Base-by-base conservation (phyloP, 495 filamentous ascomycete species). In the Aspergillus bridgeri region DNA sequence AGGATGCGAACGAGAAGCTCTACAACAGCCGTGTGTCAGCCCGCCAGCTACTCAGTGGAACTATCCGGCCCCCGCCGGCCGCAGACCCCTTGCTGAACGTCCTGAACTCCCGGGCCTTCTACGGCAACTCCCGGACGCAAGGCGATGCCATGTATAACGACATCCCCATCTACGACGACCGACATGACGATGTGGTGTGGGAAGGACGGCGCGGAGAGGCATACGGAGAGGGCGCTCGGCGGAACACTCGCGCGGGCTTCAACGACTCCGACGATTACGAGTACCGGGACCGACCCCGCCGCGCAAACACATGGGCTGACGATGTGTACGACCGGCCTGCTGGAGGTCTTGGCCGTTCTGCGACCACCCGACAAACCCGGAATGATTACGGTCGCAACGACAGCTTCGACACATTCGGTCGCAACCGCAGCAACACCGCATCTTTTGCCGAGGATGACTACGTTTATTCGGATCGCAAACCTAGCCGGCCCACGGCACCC, bases 1-100 rank as follows among this genome's bases (percentile, higher is more conserved):
- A 90, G 68, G 94, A 98, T 75, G 94, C 95, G 55, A 98, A 98
- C 65, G 89, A 93, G 73, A 97, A 96, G 72, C 81, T 98, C 50
- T 98, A 98, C 75, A 89, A 89, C 53, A 84, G 84, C 62, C 83
- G 84, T 22, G 81, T 90, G 65, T 90, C 89, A 11, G 94, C 94
- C n/a, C 72, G 74, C 54, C 86, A 94, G 67, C 83, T 98, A 38
- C 86, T 98, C 6, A 81, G 81, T 15, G 94, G 94, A 25, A 75
- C 76, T 13, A 80, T 97, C 42, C 85, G 85, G 45, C 86, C 92
- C 17, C 92, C 94, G 8, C 85, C 89, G 13, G 84, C 86, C 23
- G 89, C 94, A 6, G 88, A 89, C 45, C 89, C 93, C 19, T 81
- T 98, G 21, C 86, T 94, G 80, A 83, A 78, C 49, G 83, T 98